Evolutionary conservation across 345 rosid genomes (phyloP).

Genomic region (Excoecaria cochinchinensis): DNA sequence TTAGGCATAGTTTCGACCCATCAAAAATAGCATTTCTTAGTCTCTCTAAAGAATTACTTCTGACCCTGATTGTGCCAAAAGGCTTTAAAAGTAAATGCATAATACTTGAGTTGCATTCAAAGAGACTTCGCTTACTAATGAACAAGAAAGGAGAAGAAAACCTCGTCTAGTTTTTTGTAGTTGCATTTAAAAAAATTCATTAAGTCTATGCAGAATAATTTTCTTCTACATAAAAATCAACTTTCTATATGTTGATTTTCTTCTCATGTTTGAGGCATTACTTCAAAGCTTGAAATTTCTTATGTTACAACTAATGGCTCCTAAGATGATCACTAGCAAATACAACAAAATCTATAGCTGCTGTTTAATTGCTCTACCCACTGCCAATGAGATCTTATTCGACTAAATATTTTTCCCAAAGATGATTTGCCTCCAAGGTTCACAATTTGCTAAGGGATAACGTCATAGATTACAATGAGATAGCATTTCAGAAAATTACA

Average conservation of each 20-base stretch:
- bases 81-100: background rate
- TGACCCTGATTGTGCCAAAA: background rate
- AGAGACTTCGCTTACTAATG: background rate
- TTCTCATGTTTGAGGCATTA: background rate
- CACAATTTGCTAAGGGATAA: background rate
- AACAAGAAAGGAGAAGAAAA: background rate
- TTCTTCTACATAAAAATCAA: background rate
- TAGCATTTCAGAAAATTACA: background rate
- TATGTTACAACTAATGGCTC: background rate
- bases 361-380: conserved; percentile 1
- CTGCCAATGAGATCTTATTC: background rate
- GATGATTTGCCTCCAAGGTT: background rate
- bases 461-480: background rate
- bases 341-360: background rate
- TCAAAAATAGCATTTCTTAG: background rate
- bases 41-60: background rate
- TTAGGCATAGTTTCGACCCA: background rate
- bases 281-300: background rate
- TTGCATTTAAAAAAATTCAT: background rate
- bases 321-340: background rate
- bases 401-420: background rate
- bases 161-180: background rate
- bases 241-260: background rate
- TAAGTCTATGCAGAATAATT: background rate
- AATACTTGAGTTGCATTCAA: background rate